These are phyloP conservation scores for Geosmithia flava DNA, from an alignment of 2,329 filamentous ascomycete species.

Conservation along the genomic window DNA sequence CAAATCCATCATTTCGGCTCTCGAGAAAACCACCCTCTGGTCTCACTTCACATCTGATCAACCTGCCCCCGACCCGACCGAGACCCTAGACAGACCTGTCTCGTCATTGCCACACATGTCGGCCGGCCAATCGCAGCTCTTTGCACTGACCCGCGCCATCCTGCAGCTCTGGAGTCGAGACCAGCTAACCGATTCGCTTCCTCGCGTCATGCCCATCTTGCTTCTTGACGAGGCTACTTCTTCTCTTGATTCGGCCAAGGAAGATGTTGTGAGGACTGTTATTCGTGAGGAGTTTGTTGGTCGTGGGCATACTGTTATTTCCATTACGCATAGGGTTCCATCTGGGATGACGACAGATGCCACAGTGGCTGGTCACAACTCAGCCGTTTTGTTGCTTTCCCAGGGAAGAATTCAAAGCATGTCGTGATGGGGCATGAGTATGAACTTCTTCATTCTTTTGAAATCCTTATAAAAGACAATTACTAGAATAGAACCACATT, in stretches of 20 bases:
- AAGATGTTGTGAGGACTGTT: conserved; percentile 53
- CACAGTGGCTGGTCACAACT: no score
- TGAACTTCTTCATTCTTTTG: no score
- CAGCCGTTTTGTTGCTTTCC: no score
- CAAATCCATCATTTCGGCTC: not conserved
- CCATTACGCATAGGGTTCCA: conserved; percentile 57
- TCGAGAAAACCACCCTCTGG: not conserved
- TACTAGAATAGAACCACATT: no score
- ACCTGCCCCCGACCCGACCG: not conserved
- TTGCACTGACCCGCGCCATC: not conserved
- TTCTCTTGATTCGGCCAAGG: conserved; percentile 70
- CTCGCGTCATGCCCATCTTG: conserved; percentile 35
- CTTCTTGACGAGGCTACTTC: conserved; percentile 92
- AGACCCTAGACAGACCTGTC: not conserved
- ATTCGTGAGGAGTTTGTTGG: conserved; percentile 60
- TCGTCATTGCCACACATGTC: not conserved
- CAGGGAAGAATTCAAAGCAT: no score
- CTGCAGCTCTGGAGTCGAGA: not conserved
- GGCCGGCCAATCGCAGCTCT: not conserved
- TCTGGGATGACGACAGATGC: not conserved
- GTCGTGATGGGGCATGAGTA: no score
- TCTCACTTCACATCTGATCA: not conserved
- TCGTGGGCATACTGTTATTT: conserved; percentile 76
- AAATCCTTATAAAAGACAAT: no score
- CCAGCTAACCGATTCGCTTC: not conserved